Evolutionary conservation across 257 asterid genomes (phyloP), one percentile per base, ranked within the genome.

Genomic region (Solanum sitiens): DNA sequence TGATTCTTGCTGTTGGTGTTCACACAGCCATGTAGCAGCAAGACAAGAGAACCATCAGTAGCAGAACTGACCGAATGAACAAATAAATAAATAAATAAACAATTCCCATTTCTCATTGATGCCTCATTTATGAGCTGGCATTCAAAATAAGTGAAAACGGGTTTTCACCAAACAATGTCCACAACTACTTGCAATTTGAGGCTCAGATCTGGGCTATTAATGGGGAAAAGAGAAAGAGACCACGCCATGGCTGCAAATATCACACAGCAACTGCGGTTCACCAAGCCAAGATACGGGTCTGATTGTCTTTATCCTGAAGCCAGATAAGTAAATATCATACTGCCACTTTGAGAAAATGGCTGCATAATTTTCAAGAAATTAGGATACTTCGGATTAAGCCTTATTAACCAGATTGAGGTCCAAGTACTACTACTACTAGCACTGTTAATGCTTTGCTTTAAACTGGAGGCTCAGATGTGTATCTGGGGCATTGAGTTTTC

Each of bases 191-290:
- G 47, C 37, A 11, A 71, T 25, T 12, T 56, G 47, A 88, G 93
- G 89, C 91, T 89, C 90, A 90, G 91, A 87, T 88, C 87, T 74
- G 77, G 45, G 77, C 35, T 32, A 21, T 21, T 61, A 30, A 27
- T 42, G 30, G 47, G 32, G 86, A 59, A 72, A 44, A 21, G 86
- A 47, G 88, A 71, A 37, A 40, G 18, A 89, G 65, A 80, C 87
- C 20, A 80, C 70, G 87, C 86, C 90, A 89, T 91, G 90, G 89
- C 87, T 89, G 93, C 93, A 71, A 61, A 89, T 33, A 79, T 76
- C 33, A 76, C 83, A 42, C 11, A 40, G 21, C 35, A 76, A 23
- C 20, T 6, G 56, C 4, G 7, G 23, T 42, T 76, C 85, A 88
- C 89, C 91, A 85, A 13, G 89, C 90, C 92, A 83, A 86, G 90